Evolutionary conservation across 2,329 filamentous ascomycete species (phyloP).

Genomic region (Truncatella angustata): DNA sequence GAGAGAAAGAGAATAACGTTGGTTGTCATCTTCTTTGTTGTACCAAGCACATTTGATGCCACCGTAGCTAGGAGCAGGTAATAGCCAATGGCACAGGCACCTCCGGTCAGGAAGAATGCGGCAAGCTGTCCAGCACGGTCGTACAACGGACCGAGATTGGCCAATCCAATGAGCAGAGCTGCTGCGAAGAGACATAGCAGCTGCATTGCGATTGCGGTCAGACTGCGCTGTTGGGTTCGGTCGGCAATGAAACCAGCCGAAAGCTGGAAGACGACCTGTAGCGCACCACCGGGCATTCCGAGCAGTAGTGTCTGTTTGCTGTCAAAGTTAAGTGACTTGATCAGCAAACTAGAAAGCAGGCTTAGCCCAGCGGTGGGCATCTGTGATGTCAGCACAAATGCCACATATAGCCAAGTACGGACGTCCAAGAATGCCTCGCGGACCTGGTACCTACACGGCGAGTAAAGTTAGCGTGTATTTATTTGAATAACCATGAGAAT

Average conservation of each 20-base stretch:
- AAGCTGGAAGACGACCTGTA: conserved; percentile 6
- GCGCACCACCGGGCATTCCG: conserved; percentile 5
- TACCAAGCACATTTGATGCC: conserved; percentile 31
- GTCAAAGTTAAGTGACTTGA: conserved; percentile 6
- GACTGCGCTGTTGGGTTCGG: background rate
- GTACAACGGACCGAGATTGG: conserved; percentile 5
- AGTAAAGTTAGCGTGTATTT: too few species aligned
- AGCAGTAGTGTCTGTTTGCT: conserved; percentile 7
- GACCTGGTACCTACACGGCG: too few species aligned
- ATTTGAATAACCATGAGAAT: too few species aligned
- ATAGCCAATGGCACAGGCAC: conserved; percentile 4
- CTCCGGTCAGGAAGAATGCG: conserved; percentile 1
- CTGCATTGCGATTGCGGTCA: background rate
- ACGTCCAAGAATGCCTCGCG: background rate
- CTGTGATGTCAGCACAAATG: conserved; percentile 7
- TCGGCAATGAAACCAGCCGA: background rate
- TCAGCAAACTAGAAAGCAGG: conserved; percentile 3
- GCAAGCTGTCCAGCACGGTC: conserved; percentile 6
- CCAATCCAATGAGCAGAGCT: conserved; percentile 5
- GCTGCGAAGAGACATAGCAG: background rate
- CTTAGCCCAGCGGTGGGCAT: conserved; percentile 3
- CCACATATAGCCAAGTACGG: conserved; percentile 6
- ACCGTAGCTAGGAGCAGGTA: conserved; percentile 24
- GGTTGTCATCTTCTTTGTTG: conserved; percentile 33
- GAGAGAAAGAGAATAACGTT: conserved; percentile 27